phyloP scores from a whole-genome alignment of 2,329 filamentous ascomycete genomes.

The Didymella arachidicola region DNA sequence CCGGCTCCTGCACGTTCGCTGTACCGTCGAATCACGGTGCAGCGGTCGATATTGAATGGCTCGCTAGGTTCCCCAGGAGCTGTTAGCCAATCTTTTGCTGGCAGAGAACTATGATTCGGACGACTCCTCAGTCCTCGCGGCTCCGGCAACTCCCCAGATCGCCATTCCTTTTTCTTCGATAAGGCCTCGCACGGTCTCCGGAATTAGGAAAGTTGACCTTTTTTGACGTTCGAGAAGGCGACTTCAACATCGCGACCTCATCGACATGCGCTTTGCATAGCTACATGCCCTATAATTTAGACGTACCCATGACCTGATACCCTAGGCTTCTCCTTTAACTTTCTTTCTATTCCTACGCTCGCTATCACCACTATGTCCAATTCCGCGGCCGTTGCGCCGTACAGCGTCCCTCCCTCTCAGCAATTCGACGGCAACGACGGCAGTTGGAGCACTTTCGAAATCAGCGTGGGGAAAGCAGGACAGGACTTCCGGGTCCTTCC shows the following conservation, averaged over 20 bases:
- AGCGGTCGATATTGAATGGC: slow-evolving; percentile 15
- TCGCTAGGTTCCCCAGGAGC: slow-evolving; percentile 6
- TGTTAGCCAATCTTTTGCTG: slow-evolving; percentile 5
- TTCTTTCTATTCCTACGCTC: slow-evolving; percentile 18
- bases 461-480: slow-evolving; percentile 51
- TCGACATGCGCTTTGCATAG: slow-evolving; percentile 10
- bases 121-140: slow-evolving; percentile 13
- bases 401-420: slow-evolving; percentile 44
- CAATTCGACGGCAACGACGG: slow-evolving; percentile 54
- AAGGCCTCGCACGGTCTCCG: slow-evolving; percentile 3
- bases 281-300: slow-evolving; percentile 1
- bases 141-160: slow-evolving; percentile 15
- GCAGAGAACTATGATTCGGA: slow-evolving; percentile 14
- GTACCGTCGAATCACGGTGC: slow-evolving; percentile 19
- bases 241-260: slow-evolving; percentile 6
- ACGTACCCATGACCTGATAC: slow-evolving; percentile 10
- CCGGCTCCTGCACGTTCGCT: slow-evolving; percentile 12
- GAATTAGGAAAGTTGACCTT: slow-evolving; percentile 9
- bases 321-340: slow-evolving; percentile 5
- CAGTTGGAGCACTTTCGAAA: slow-evolving; percentile 53
- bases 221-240: slow-evolving; percentile 5
- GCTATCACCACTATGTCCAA: slow-evolving; percentile 20
- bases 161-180: slow-evolving; percentile 4
- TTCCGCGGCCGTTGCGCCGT: slow-evolving; percentile 36
- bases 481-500: slow-evolving; percentile 51